Evolutionary conservation across 805 yeast species (phyloP).

Genomic region (Pichia phayaonensis): DNA sequence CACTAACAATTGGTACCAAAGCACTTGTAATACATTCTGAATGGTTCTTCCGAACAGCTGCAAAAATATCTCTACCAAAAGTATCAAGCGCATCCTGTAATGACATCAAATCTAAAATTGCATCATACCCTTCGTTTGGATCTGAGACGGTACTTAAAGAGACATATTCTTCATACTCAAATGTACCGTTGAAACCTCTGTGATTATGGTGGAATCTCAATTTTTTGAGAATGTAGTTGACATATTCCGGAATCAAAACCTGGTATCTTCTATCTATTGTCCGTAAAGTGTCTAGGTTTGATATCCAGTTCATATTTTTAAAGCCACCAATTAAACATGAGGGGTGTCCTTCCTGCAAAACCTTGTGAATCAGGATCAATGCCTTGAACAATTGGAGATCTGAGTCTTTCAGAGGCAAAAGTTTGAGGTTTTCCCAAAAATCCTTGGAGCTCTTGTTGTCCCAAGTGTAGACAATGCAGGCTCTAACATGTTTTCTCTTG

Average conservation of each 20-base stretch:
- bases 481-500: conserved; percentile 90
- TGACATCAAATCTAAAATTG: conserved; percentile 76
- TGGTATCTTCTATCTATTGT: conserved; percentile 50
- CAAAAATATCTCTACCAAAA: conserved; percentile 66
- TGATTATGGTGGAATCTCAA: conserved; percentile 77
- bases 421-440: conserved; percentile 77
- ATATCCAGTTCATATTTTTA: conserved; percentile 69
- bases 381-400: conserved; percentile 84
- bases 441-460: conserved; percentile 80
- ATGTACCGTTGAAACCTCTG: conserved; percentile 88
- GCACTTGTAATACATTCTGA: conserved; percentile 78
- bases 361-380: conserved; percentile 78
- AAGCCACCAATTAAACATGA: conserved; percentile 74
- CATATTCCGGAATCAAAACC: conserved; percentile 70
- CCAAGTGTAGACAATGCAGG: conserved; percentile 95
- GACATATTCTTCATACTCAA: conserved; percentile 92
- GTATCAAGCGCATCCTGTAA: conserved; percentile 80
- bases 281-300: conserved; percentile 56
- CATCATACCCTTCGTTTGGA: conserved; percentile 93
- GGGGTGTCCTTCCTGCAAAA: conserved; percentile 97
- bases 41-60: conserved; percentile 46
- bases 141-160: conserved; percentile 82
- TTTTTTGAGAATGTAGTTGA: conserved; percentile 58
- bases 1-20: conserved; percentile 83
- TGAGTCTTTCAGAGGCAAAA: conserved; percentile 72